Evolutionary conservation across 352 stramenopile species (phyloP), one percentile per base, ranked within the genome.

Genomic region (Hyaloperonospora arabidopsidis): DNA sequence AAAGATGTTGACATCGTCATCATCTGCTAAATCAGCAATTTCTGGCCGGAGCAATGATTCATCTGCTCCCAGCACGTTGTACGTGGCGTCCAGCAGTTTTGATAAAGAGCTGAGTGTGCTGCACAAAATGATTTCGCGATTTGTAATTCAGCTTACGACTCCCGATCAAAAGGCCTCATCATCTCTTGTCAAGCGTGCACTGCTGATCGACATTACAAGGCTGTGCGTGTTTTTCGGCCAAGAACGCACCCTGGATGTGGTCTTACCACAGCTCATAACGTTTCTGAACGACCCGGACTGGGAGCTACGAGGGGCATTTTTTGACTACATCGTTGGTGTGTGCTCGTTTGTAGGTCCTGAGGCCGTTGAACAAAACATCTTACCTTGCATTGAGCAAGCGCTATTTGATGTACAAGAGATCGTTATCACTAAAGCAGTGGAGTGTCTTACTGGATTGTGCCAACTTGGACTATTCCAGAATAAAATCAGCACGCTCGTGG

Each of bases 211-310:
- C 63, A 93, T 99, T 43, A 94, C 88, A n/a, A 77, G 89, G 10
- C 73, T 99, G 8, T 98, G 95, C 47, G 86, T 96, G 17, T 98
- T 99, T 64, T 98, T 99, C 67, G 95, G 94, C 0, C 81, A 86
- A 34, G 95, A 98, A 51, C 79, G 87, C 25, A 97, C 92, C 1
- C 79, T 98, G 43, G 89, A 96, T 41, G 95, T 97, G 32, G 93
- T 99, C 12, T 58, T 99, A 28, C 95, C 96, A 15, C 93, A 98
- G 58, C 76, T 98, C 13, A 93, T 98, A 55, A 97, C 95, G 5
- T 98, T 98, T 54, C 68, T 98, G 39, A 98, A 98, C 53, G 95
- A 98, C 63, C 78, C 86, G 40, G 93, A 97, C 62, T 97, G 84
- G 83, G 77, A 96, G 51, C 55, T 97, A 13, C 84, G 80, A 36